Evolutionary conservation across 192 early-diverging fungal species (phyloP).

Genomic region (Entomortierella beljakovae): DNA sequence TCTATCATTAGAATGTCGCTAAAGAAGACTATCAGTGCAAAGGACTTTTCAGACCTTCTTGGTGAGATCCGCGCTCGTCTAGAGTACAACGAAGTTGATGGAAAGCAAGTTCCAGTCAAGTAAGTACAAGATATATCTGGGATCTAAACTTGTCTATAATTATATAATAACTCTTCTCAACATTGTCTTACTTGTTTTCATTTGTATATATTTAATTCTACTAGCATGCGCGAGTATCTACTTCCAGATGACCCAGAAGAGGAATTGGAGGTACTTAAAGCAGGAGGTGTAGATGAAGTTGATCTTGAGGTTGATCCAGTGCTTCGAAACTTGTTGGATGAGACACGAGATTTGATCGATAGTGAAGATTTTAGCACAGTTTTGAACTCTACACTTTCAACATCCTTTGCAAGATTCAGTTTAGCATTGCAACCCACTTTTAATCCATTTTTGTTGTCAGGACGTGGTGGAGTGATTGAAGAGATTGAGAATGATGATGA

Average conservation of each 20-base stretch:
- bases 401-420: slow-evolving; percentile 58
- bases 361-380: slow-evolving; percentile 65
- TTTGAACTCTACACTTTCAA: slow-evolving; percentile 49
- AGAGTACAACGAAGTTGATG: slow-evolving; percentile 59
- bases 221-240: slow-evolving; percentile 67
- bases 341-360: slow-evolving; percentile 91
- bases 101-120: slow-evolving; percentile 46
- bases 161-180: neutral
- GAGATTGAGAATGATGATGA: slow-evolving; percentile 68
- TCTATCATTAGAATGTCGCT: slow-evolving; percentile 60
- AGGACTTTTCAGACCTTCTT: slow-evolving; percentile 69
- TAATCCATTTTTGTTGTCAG: slow-evolving; percentile 41
- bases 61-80: slow-evolving; percentile 64
- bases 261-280: slow-evolving; percentile 70
- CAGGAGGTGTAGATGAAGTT: slow-evolving; percentile 61
- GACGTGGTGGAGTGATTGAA: slow-evolving; percentile 44
- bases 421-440: slow-evolving; percentile 52
- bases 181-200: neutral
- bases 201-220: slow-evolving; percentile 2
- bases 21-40: slow-evolving; percentile 71
- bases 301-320: slow-evolving; percentile 66
- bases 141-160: neutral
- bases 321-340: slow-evolving; percentile 82
- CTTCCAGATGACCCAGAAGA: slow-evolving; percentile 71
- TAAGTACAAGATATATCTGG: slow-evolving; percentile 2